Conservation (phyloP, 441 rosid species). For the Sinapis alba region DNA sequence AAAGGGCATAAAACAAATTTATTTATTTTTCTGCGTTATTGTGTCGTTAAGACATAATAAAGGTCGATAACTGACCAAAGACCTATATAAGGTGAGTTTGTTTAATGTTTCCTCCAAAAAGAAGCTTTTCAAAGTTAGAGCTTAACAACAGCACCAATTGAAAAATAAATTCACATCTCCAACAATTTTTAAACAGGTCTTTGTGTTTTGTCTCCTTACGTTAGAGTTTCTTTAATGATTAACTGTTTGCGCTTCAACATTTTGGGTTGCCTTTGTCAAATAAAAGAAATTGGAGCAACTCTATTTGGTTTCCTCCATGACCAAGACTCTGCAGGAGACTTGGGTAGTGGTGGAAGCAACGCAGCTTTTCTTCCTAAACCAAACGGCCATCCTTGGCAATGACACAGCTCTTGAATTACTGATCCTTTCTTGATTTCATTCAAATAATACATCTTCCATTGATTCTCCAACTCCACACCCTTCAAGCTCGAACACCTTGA, state of each 20-base stretch:
- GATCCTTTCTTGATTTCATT: conserved; percentile 48
- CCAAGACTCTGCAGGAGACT: conserved; percentile 93
- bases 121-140: conserved; percentile 14
- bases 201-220: conserved; percentile 7
- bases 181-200: background rate
- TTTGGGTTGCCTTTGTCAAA: conserved; percentile 18
- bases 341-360: conserved; percentile 88
- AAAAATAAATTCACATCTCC: conserved; percentile 27
- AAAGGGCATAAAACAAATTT: conserved; percentile 54
- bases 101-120: conserved; percentile 21
- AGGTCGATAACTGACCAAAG: conserved; percentile 29
- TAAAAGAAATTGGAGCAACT: conserved; percentile 41
- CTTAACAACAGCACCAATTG: conserved; percentile 5
- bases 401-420: conserved; percentile 66
- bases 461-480: conserved; percentile 39
- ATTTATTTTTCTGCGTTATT: conserved; percentile 16
- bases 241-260: background rate
- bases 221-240: background rate
- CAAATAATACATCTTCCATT: conserved; percentile 38
- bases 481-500: conserved; percentile 67
- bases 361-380: conserved; percentile 79
- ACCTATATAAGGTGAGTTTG: conserved; percentile 21
- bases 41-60: conserved; percentile 30
- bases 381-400: conserved; percentile 92
- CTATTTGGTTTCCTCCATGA: conserved; percentile 66